These are phyloP conservation scores for Lactuca sativa DNA, from an alignment of 129 eudicot species.

Conservation along the genomic window DNA sequence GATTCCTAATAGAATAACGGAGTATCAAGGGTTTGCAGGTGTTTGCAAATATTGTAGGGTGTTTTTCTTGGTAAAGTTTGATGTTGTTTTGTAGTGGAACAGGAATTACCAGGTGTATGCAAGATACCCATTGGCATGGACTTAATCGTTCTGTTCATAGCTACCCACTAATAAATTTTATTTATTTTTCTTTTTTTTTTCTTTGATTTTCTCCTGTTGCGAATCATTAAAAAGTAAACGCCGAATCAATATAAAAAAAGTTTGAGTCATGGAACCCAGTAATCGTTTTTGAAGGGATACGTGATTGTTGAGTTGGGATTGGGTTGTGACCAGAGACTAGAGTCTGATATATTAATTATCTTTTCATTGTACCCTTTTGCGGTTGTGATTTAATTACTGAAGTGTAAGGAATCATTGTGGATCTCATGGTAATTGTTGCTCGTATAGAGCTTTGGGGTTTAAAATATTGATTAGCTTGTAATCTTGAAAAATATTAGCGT, in stretches of 20 bases:
- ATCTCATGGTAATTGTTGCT: slow-evolving; percentile 6
- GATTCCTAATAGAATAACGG: slow-evolving; percentile 8
- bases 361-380: background rate
- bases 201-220: background rate
- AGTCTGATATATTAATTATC: background rate
- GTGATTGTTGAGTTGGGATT: slow-evolving; percentile 10
- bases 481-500: background rate
- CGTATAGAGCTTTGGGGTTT: slow-evolving; percentile 6
- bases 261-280: background rate
- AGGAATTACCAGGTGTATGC: slow-evolving; percentile 29
- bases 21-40: slow-evolving; percentile 18
- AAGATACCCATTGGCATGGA: slow-evolving; percentile 19
- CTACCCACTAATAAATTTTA: background rate
- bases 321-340: background rate
- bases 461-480: background rate
- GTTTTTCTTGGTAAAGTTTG: slow-evolving; percentile 5
- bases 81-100: slow-evolving; percentile 30
- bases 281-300: background rate
- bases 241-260: background rate
- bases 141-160: slow-evolving; percentile 10
- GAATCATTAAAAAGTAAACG: background rate
- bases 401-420: background rate
- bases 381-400: background rate
- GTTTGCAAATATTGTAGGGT: slow-evolving; percentile 7
- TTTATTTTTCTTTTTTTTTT: background rate